Evolutionary conservation across 305 asterid genomes (phyloP).

Genomic region (Solanum hybrid): DNA sequence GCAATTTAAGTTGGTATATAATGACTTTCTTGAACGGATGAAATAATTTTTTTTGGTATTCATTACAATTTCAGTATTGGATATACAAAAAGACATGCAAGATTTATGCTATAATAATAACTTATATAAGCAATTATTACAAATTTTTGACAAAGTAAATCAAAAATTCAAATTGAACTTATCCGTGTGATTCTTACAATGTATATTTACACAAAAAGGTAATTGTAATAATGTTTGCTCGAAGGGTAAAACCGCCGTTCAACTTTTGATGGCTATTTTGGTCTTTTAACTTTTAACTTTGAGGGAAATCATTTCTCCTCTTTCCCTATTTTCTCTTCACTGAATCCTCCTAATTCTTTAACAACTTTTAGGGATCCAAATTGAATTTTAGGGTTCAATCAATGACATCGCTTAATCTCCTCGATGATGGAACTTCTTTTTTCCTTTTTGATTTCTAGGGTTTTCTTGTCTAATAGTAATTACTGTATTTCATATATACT

Average conservation of each 20-base stretch:
- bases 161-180: neutral
- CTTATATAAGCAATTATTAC: neutral
- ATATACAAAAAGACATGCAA: neutral
- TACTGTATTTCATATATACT: neutral
- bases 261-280: neutral
- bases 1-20: neutral
- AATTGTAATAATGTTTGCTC: neutral
- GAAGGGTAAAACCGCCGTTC: neutral
- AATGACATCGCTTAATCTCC: neutral
- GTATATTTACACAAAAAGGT: neutral
- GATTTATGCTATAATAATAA: neutral
- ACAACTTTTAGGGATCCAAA: neutral
- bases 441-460: neutral
- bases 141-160: neutral
- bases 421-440: neutral
- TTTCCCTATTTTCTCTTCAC: neutral
- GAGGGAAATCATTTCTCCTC: neutral
- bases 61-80: neutral
- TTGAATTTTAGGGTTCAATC: neutral
- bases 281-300: neutral
- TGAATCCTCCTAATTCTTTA: neutral
- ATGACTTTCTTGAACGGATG: neutral
- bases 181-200: neutral
- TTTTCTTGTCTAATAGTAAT: neutral
- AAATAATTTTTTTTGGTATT: neutral